Evolutionary conservation across 768 basidiomycete species (phyloP).

Genomic region (Pleurotus ostreatus): DNA sequence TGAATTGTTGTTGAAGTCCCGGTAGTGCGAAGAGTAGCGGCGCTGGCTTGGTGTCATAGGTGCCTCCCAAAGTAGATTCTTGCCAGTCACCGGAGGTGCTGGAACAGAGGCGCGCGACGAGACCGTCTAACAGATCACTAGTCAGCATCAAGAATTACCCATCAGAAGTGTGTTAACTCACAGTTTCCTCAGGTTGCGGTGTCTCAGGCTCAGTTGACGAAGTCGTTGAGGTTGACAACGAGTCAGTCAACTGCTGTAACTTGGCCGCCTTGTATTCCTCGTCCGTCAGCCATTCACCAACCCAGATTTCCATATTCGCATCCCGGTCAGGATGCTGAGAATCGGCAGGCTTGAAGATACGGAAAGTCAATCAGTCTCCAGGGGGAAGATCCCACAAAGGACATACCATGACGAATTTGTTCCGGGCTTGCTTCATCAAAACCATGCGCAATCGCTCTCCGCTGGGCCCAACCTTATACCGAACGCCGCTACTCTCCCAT

Average conservation of each 20-base stretch:
- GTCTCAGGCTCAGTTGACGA: conserved; percentile 6
- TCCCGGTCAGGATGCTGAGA: conserved; percentile 74
- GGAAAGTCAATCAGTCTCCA: neutral
- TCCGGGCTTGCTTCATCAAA: conserved; percentile 67
- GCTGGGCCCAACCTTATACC: conserved; percentile 67
- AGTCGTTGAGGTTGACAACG: neutral
- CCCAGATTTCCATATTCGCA: conserved; percentile 63
- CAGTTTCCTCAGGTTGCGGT: conserved; percentile 1
- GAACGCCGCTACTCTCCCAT: conserved; percentile 70
- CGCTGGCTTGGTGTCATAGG: conserved; percentile 37
- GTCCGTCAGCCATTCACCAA: conserved; percentile 79
- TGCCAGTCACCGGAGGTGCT: conserved; percentile 37
- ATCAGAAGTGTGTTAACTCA: no score
- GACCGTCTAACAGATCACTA: no score
- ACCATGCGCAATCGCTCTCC: conserved; percentile 68
- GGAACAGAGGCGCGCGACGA: conserved; percentile 3
- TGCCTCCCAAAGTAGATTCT: conserved; percentile 68
- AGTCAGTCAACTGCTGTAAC: conserved; percentile 53
- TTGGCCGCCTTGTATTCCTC: conserved; percentile 68
- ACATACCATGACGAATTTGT: conserved; percentile 71
- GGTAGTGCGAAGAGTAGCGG: conserved; percentile 29
- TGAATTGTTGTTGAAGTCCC: conserved; percentile 20
- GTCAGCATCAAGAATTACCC: no score
- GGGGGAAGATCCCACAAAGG: neutral
- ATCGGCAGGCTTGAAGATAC: conserved; percentile 56